Conservation (phyloP, 2,329 filamentous ascomycete genomes). For the Hypoxylon sp. region DNA sequence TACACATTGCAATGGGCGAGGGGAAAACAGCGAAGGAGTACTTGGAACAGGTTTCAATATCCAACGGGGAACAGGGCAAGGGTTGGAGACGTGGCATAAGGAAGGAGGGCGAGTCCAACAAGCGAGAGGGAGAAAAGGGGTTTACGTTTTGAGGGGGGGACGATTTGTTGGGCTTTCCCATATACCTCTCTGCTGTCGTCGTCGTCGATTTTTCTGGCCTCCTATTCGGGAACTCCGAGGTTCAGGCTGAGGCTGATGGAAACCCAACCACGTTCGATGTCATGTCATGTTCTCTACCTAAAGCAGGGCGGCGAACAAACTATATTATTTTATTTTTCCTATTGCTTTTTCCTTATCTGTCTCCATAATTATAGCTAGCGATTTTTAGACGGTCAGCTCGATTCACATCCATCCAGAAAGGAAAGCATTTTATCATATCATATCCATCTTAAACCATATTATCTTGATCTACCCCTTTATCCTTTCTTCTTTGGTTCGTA, state of each 20-base stretch:
- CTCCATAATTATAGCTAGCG: constrained; percentile 42
- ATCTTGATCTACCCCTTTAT: neutral
- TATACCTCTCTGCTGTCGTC: constrained; percentile 28
- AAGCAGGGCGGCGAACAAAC: constrained; percentile 8
- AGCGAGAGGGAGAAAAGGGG: constrained; percentile 12
- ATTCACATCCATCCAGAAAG: constrained; percentile 45
- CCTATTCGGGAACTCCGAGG: constrained; percentile 9
- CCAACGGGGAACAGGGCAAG: constrained; percentile 18
- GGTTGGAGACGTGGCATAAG: constrained; percentile 26
- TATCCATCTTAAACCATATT: constrained; percentile 23
- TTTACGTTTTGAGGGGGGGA: constrained; percentile 15
- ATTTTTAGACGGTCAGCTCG: constrained; percentile 45
- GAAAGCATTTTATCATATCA: constrained; percentile 34
- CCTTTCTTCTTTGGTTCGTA: constrained; percentile 1
- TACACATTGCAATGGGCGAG: constrained; percentile 31
- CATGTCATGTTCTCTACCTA: constrained; percentile 19
- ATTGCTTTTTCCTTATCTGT: constrained; percentile 21
- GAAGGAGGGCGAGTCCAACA: constrained; percentile 24
- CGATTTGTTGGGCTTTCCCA: constrained; percentile 26
- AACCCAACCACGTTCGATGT: constrained; percentile 18
- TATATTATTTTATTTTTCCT: constrained; percentile 25
- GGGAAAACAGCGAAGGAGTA: constrained; percentile 44
- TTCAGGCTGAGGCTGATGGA: constrained; percentile 17
- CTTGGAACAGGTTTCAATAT: constrained; percentile 33
- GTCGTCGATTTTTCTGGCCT: constrained; percentile 11